Evolutionary conservation across 129 eudicot species (phyloP).

Genomic region (Pseudognaphalium luteoalbum): DNA sequence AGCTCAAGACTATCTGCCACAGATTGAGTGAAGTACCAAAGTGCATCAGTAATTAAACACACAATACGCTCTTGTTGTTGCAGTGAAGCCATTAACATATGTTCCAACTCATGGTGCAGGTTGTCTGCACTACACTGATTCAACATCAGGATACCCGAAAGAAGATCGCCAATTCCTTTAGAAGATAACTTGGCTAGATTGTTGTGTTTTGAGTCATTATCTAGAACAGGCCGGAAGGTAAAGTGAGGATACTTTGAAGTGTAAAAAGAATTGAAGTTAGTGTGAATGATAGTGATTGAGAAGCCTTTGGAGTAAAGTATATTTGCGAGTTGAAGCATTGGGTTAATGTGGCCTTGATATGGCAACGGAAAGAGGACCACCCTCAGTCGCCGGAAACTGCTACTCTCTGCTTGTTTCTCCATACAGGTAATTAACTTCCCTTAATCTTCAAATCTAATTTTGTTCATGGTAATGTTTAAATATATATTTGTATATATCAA

Average conservation of each 20-base stretch:
- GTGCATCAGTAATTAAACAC: constrained; percentile 70
- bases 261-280: constrained; percentile 44
- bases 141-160: constrained; percentile 18
- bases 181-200: constrained; percentile 22
- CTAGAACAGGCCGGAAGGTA: constrained; percentile 41
- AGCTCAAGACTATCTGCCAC: constrained; percentile 46
- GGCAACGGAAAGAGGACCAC: constrained; percentile 54
- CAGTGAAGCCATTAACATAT: constrained; percentile 26
- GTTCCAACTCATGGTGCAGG: constrained; percentile 33
- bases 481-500: not conserved
- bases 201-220: constrained; percentile 20
- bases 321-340: constrained; percentile 65
- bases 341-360: constrained; percentile 66
- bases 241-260: constrained; percentile 49
- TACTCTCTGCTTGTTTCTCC: constrained; percentile 17
- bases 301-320: constrained; percentile 64
- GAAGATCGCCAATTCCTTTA: constrained; percentile 15
- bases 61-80: constrained; percentile 25
- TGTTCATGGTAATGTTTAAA: not conserved
- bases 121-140: constrained; percentile 37
- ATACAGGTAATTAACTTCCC: not conserved
- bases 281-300: constrained; percentile 56
- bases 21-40: constrained; percentile 43
- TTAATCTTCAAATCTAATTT: not conserved
- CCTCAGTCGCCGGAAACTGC: constrained; percentile 21